Conservation (phyloP, 2,329 filamentous ascomycete species). For the Fusarium sp. region DNA sequence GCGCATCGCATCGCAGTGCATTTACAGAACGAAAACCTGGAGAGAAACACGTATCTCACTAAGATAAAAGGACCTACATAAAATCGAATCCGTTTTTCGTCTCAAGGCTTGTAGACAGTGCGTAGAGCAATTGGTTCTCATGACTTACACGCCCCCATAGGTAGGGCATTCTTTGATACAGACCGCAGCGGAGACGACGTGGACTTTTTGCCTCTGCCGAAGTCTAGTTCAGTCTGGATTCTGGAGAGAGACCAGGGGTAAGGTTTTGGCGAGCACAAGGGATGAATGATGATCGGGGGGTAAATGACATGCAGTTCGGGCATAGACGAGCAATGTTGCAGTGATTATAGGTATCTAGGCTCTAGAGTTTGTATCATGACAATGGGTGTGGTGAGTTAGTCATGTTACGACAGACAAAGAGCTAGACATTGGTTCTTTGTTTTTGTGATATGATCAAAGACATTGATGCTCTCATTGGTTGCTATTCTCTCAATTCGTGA, state of each 20-base stretch:
- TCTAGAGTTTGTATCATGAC: neutral
- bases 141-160: constrained; percentile 26
- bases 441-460: constrained; percentile 1
- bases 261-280: constrained; percentile 5
- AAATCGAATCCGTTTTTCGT: constrained; percentile 8
- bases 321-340: constrained; percentile 1
- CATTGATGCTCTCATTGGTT: constrained; percentile 1
- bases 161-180: constrained; percentile 1
- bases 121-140: constrained; percentile 18
- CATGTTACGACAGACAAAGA: neutral
- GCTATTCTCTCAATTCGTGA: neutral
- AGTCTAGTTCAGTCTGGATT: constrained; percentile 12
- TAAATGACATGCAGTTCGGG: neutral
- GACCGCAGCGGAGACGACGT: constrained; percentile 20
- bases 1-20: constrained; percentile 1
- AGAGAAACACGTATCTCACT: constrained; percentile 41
- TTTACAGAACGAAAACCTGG: neutral
- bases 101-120: constrained; percentile 25
- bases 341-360: constrained; percentile 19
- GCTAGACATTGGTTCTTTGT: constrained; percentile 9
- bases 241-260: constrained; percentile 7
- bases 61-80: neutral
- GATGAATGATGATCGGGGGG: neutral
- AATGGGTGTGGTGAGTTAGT: neutral
- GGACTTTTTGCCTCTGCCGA: constrained; percentile 29